Percentiles rank a stretch among this genome's conserved stretches.
phyloP scores from a whole-genome alignment of 2,329 filamentous ascomycete genomes.

The Ophiocordyceps camponoti-leonardi region DNA sequence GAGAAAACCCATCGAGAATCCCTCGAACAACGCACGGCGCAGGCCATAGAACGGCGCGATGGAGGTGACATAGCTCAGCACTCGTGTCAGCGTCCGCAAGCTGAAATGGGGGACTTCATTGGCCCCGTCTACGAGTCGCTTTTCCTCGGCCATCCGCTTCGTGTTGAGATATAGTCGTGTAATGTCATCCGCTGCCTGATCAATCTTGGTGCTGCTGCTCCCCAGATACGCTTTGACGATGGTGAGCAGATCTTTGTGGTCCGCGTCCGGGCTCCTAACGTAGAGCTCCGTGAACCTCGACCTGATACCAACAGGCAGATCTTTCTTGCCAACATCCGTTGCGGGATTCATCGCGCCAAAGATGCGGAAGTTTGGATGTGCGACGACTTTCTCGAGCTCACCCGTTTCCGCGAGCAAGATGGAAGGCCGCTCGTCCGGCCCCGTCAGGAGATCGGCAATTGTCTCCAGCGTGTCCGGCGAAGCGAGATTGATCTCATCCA shows the following conservation, averaged over 20 bases:
- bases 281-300: conserved; percentile 94
- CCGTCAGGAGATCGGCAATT: conserved; percentile 73
- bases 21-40: conserved; percentile 76
- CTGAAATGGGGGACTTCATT: conserved; percentile 96
- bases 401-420: conserved; percentile 86
- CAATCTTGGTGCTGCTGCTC: conserved; percentile 50
- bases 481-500: conserved; percentile 95
- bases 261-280: conserved; percentile 75
- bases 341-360: conserved; percentile 99
- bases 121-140: conserved; percentile 73
- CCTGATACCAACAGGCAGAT: conserved; percentile 73
- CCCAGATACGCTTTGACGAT: conserved; percentile 83
- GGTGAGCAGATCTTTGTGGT: conserved; percentile 69
- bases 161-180: conserved; percentile 78
- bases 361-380: conserved; percentile 84
- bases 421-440: conserved; percentile 55
- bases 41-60: conserved; percentile 74
- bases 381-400: conserved; percentile 74
- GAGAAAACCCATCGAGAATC: conserved; percentile 94
- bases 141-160: conserved; percentile 63
- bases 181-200: conserved; percentile 62
- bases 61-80: conserved; percentile 72
- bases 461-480: conserved; percentile 90
- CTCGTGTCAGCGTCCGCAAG: conserved; percentile 79
- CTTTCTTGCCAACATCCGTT: conserved; percentile 91